These are phyloP conservation scores for Helicocarpus griseus DNA, from an alignment of 2,329 filamentous ascomycete species.

Conservation along the genomic window DNA sequence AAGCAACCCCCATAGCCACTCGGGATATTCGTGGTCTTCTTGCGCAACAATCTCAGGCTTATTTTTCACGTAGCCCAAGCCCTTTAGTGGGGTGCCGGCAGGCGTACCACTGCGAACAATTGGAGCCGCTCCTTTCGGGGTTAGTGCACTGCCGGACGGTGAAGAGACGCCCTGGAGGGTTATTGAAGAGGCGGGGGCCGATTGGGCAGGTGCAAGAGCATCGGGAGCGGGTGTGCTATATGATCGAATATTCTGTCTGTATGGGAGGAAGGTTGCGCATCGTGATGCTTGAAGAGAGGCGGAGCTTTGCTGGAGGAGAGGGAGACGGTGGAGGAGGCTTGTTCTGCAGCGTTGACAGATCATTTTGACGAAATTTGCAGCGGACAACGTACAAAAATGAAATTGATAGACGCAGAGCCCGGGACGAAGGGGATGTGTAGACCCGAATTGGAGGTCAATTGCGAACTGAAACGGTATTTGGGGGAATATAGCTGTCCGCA, in stretches of 20 bases:
- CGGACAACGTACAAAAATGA: not conserved
- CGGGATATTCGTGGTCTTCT: constrained; percentile 40
- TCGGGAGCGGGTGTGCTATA: constrained; percentile 25
- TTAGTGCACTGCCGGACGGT: constrained; percentile 6
- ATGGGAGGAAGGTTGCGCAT: constrained; percentile 23
- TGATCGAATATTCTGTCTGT: constrained; percentile 15
- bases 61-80: constrained; percentile 39
- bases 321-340: constrained; percentile 29
- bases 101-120: constrained; percentile 28
- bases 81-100: constrained; percentile 31
- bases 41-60: constrained; percentile 35
- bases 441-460: no score
- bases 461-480: no score
- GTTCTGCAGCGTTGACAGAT: constrained; percentile 34
- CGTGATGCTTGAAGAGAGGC: constrained; percentile 21
- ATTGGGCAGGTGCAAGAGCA: constrained; percentile 7
- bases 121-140: not conserved
- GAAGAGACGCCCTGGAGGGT: constrained; percentile 9
- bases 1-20: constrained; percentile 39
- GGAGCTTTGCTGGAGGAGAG: constrained; percentile 21
- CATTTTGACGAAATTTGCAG: constrained; percentile 18
- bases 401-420: no score
- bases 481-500: no score
- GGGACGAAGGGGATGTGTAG: no score
- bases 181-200: constrained; percentile 4